Conservation (phyloP, 2,329 filamentous ascomycete genomes). For the Aspergillus floridensis region DNA sequence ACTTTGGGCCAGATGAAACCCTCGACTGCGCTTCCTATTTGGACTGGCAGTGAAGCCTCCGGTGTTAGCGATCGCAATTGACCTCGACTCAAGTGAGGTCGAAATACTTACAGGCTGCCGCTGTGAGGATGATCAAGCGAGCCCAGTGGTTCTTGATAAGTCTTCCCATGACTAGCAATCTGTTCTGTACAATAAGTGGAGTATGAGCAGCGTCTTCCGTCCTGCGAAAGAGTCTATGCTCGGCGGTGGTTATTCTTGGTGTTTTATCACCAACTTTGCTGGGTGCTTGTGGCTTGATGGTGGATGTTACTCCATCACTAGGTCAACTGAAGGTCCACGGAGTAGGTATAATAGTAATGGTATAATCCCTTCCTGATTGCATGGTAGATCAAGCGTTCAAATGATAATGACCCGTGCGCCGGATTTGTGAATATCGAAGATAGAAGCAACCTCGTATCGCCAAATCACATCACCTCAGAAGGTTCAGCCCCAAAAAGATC, state of each 20-base stretch:
- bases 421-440: neutral
- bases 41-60: constrained; percentile 58
- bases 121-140: constrained; percentile 85
- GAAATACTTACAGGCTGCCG: constrained; percentile 68
- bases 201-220: constrained; percentile 17
- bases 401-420: too few species aligned
- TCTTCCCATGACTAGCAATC: constrained; percentile 72
- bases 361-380: constrained; percentile 11
- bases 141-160: constrained; percentile 99
- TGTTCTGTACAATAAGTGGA: neutral
- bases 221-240: constrained; percentile 26
- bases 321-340: constrained; percentile 3
- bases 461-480: constrained; percentile 14
- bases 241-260: neutral
- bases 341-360: neutral
- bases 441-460: constrained; percentile 11
- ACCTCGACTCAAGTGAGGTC: neutral
- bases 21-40: constrained; percentile 78
- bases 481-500: constrained; percentile 11
- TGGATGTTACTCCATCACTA: constrained; percentile 9
- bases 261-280: neutral
- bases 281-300: neutral
- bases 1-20: constrained; percentile 98
- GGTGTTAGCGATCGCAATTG: constrained; percentile 14
- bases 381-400: constrained; percentile 12